Base-by-base conservation (phyloP, 2,329 filamentous ascomycete species). In the Davidsoniella virescens region DNA sequence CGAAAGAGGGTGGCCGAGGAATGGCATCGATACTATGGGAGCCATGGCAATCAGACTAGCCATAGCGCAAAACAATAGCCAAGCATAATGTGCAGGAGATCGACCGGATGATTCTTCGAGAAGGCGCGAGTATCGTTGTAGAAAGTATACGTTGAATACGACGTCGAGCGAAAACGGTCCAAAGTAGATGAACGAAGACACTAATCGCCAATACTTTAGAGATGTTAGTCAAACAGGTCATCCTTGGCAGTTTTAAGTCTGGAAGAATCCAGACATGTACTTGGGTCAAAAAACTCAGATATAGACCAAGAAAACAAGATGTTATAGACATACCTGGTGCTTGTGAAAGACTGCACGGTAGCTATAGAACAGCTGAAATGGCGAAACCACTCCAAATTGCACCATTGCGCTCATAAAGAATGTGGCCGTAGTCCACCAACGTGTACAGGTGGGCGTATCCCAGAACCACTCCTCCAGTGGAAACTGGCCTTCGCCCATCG, bases 401-500 rank as follows among this genome's bases (percentile, higher is more conserved):
- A 96, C 87, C 58, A 96, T 69, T 14, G 87, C 79, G 57, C 87
- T 94, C 9, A 84, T 92, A 52, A 87, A 70, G 40, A 96, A 80
- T 0, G 88, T 94, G 4, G 88, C 87, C 20, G 87, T 88, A 18
- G 92, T 96, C 92, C 92, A 98, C 82, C 85, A 93, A 54, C 92
- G 74, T 37, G 92, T 98, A 65, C 88, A 94, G 23, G 92, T 79
- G 3, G 92, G 92, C 84, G 95, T 95, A 65, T 98, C 92, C 75
- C 87, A 95, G 66, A 95, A 96, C 92, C 92, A 98, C 58, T 90
- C 83, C 66, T 96, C 92, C 6, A 98, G 74, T 40, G 90, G 92
- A 60, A 94, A 70, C 49, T 73, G 70, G 57, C 72, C 75, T 52
- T 76, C 75, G 53, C 67, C 65, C 62, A 78, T 71, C 59, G 76